A percentile compares a stretch with the other conserved stretches of the same genome.
Conservation (phyloP, 345 rosid species). For the Eucalyptus viminalis region DNA sequence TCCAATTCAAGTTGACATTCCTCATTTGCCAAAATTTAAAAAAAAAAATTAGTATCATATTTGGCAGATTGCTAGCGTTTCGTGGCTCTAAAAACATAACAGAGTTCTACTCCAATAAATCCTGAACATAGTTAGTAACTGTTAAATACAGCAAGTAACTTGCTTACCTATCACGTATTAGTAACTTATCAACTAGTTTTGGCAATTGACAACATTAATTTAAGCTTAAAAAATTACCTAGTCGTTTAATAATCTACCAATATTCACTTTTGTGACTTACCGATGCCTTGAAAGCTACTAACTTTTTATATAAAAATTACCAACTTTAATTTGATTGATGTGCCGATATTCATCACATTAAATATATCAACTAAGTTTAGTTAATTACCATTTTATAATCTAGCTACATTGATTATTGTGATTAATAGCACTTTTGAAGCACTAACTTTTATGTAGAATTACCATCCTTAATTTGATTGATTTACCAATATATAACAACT, state of each 20-base stretch:
- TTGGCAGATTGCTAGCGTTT: rapidly evolving
- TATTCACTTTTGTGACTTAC: neutral
- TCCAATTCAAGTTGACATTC: neutral
- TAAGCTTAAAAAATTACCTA: neutral
- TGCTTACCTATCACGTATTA: rapidly evolving
- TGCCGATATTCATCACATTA: rapidly evolving
- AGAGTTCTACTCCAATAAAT: rapidly evolving
- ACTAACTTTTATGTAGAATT: neutral
- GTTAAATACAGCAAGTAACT: too few species aligned
- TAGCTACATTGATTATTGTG: rapidly evolving
- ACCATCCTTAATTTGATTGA: neutral
- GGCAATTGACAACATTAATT: rapidly evolving
- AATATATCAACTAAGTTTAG: rapidly evolving
- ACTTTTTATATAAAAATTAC: too few species aligned
- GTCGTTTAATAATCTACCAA: rapidly evolving
- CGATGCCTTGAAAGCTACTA: rapidly evolving
- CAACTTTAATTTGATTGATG: neutral
- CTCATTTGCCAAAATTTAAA: neutral
- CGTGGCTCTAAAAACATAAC: neutral
- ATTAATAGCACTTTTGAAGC: rapidly evolving
- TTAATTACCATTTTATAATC: rapidly evolving
- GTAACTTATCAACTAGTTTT: neutral
- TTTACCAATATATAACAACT: neutral
- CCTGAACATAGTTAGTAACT: rapidly evolving
- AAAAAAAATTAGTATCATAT: rapidly evolving